Percentiles rank a stretch among this genome's conserved stretches.
phyloP scores from a whole-genome alignment of 306 rosid species.

The Acacia crassicarpa region DNA sequence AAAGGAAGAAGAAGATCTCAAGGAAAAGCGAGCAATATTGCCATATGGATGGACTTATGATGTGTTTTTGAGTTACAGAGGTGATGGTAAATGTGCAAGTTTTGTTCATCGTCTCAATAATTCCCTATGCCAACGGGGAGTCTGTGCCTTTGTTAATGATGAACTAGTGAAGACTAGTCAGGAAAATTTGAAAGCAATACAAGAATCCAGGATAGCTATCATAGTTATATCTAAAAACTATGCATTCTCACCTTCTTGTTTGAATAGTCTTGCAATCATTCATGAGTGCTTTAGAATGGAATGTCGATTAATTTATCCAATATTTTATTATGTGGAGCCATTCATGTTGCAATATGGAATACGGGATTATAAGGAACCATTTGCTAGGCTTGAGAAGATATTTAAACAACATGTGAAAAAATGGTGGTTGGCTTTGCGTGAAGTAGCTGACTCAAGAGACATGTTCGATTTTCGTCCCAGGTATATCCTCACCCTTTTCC shows the following conservation, averaged over 20 bases:
- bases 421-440: neutral
- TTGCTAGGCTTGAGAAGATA: neutral
- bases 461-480: neutral
- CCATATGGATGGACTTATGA: neutral
- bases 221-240: neutral
- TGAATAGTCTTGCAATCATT: neutral
- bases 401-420: neutral
- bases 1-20: too few species aligned
- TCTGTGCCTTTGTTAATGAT: neutral
- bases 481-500: neutral
- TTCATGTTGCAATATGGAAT: neutral
- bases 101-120: neutral
- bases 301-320: neutral
- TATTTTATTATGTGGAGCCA: neutral
- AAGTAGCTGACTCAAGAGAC: neutral
- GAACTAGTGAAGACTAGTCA: neutral
- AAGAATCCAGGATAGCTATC: neutral
- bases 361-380: neutral
- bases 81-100: neutral
- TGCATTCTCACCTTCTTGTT: neutral
- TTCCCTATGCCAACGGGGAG: neutral
- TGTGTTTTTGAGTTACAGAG: neutral
- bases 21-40: neutral
- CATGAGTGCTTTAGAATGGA: neutral
- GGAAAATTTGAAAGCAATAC: neutral